Evolutionary conservation across 163 green algal species (phyloP).

Genomic region (Scenedesmus sp.): DNA sequence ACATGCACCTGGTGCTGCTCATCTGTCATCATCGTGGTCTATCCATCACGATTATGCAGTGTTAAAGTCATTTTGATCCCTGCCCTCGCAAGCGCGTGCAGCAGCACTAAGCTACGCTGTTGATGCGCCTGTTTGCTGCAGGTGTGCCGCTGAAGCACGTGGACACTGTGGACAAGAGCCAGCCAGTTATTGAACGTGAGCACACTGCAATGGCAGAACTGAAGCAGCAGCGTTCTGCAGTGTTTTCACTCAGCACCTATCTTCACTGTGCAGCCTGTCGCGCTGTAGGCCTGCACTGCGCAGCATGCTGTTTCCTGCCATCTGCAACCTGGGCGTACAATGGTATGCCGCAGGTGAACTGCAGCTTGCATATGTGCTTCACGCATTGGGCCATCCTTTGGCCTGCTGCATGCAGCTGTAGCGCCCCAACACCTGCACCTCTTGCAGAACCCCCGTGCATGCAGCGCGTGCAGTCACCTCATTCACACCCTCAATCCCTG

Average conservation of each 20-base stretch:
- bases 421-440: neutral
- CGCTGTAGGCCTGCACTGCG: neutral
- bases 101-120: neutral
- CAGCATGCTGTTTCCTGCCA: neutral
- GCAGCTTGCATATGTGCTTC: too few species aligned
- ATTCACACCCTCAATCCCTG: too few species aligned
- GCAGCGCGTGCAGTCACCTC: neutral
- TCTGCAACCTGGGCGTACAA: neutral
- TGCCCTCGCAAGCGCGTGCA: neutral
- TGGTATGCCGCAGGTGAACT: too few species aligned
- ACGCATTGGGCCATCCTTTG: too few species aligned
- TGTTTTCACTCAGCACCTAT: neutral
- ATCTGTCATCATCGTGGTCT: too few species aligned
- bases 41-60: neutral
- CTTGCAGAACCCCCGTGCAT: neutral
- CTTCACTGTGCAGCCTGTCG: neutral
- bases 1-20: neutral
- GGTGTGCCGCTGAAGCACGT: conserved; percentile 47
- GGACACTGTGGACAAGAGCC: conserved; percentile 19
- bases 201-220: neutral
- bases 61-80: neutral
- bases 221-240: neutral
- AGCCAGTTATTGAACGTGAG: conserved; percentile 48
- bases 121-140: neutral
- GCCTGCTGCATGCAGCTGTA: neutral